Conservation (phyloP, 176 grass and related monocot species). For the Oryza meridionalis region DNA sequence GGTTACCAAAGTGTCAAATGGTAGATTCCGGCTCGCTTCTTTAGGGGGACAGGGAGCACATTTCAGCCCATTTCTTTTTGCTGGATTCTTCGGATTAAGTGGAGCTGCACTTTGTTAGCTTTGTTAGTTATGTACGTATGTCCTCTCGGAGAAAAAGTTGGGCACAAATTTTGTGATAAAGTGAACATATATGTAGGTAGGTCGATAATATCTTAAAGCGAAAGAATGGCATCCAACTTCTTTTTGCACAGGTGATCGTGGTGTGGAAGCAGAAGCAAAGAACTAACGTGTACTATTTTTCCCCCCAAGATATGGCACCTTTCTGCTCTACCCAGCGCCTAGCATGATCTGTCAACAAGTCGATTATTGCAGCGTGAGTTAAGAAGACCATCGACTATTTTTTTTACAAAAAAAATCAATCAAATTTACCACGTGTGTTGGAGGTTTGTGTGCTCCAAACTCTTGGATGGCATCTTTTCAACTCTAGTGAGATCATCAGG, state of each 20-base stretch:
- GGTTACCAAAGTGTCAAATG: background rate
- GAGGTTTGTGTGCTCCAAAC: too few relatives aligned
- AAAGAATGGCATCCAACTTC: constrained; percentile 20
- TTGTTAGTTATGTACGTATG: background rate
- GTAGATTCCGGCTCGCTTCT: background rate
- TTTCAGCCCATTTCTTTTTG: background rate
- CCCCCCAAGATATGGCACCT: background rate
- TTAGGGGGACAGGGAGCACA: constrained; percentile 15
- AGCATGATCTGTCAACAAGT: background rate
- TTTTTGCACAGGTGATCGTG: background rate
- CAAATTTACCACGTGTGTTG: background rate
- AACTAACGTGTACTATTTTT: background rate
- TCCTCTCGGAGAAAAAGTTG: background rate
- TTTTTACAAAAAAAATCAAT: background rate
- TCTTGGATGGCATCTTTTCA: background rate
- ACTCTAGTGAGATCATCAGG: background rate
- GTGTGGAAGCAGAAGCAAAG: background rate
- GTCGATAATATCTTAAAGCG: constrained; percentile 1
- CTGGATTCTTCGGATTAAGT: background rate
- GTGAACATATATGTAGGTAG: background rate
- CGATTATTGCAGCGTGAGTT: background rate
- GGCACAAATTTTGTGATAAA: background rate
- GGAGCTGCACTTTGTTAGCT: background rate
- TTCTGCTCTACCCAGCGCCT: background rate
- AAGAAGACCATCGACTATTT: background rate